A percentile compares a stretch with the other conserved stretches of the same genome.
phyloP scores from a whole-genome alignment of 2,329 filamentous ascomycete genomes.

The Coniochaeta sp. region DNA sequence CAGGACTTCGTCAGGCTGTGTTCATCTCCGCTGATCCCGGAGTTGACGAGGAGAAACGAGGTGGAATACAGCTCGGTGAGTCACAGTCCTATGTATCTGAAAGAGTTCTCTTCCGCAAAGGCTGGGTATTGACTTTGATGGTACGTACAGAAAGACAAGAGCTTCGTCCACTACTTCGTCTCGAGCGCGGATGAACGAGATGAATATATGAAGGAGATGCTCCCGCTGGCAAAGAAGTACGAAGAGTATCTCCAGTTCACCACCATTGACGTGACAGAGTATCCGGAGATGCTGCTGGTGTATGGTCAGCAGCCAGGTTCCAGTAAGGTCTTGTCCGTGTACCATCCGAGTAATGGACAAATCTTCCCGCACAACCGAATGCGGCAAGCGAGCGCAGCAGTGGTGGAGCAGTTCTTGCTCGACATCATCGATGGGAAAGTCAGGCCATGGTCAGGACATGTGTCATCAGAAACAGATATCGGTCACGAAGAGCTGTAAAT shows the following conservation, averaged over 20 bases:
- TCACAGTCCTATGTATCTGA: not conserved
- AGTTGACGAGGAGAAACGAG: slow-evolving; percentile 37
- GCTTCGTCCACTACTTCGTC: slow-evolving; percentile 26
- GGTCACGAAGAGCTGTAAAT: slow-evolving; percentile 12
- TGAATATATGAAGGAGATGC: slow-evolving; percentile 25
- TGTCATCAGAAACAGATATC: not conserved
- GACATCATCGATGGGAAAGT: slow-evolving; percentile 35
- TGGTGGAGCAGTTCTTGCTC: slow-evolving; percentile 33
- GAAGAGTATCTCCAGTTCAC: slow-evolving; percentile 39
- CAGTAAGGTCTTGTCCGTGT: slow-evolving; percentile 30
- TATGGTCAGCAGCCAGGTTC: slow-evolving; percentile 26
- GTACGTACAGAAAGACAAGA: slow-evolving; percentile 14
- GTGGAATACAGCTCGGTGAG: slow-evolving; percentile 29
- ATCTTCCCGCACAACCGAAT: slow-evolving; percentile 29
- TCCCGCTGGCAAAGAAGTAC: slow-evolving; percentile 34
- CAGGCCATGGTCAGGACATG: slow-evolving; percentile 23
- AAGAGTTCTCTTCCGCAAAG: not conserved
- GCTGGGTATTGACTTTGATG: not conserved
- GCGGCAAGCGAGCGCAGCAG: slow-evolving; percentile 21
- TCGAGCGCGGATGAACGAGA: slow-evolving; percentile 20
- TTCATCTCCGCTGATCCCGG: slow-evolving; percentile 29
- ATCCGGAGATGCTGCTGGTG: slow-evolving; percentile 31
- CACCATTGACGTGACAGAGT: slow-evolving; percentile 36
- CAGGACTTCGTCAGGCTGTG: slow-evolving; percentile 30
- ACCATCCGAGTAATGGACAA: slow-evolving; percentile 35